Evolutionary conservation across 2,329 filamentous ascomycete species (phyloP), one percentile per base, ranked within the genome.

Genomic region (Fusarium chuoi): DNA sequence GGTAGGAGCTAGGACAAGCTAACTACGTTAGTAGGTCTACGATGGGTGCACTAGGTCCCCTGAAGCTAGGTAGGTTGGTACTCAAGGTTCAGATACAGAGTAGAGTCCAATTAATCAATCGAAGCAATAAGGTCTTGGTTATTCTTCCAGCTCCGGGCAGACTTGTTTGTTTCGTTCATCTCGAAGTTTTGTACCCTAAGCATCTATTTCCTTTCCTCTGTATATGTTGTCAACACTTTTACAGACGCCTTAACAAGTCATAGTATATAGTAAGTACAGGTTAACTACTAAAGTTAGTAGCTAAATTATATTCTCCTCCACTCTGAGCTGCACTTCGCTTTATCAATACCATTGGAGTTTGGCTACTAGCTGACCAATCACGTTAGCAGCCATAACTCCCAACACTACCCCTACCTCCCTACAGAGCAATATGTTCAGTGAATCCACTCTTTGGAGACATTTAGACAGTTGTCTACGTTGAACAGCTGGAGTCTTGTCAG

Each of bases 1-100:
- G 55, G 35, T 65, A 48, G 65, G 52, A 67, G 62, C 65, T 68
- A 17, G 13, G 44, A 28, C 11, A 44, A 44, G 42, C n/a, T 18
- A 44, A n/a, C 15, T 44, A 30, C 30, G n/a, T n/a, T n/a, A 30
- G 30, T 30, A 30, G 30, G 30, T 30, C 30, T 30, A 30, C 12
- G 3, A 30, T 30, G 30, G 30, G 17, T 49, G 12, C 20, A n/a
- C 18, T 17, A 26, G 24, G 45, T 28, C 28, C 28, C 45, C 26
- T 48, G 45, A 30, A 22, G 42, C 26, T 26, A n/a, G n/a, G n/a
- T n/a, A n/a, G n/a, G n/a, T n/a, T 12, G 44, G 44, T 46, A 20
- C 45, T 22, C 22, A 26, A 18, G 4, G 17, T 24, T n/a, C 28
- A 18, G 26, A 49, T n/a, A 22, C 6, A 46, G 26, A 30, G 13